These are phyloP conservation scores for Nakazawaea sp. DNA, from an alignment of 805 yeast species.

Conservation along the genomic window DNA sequence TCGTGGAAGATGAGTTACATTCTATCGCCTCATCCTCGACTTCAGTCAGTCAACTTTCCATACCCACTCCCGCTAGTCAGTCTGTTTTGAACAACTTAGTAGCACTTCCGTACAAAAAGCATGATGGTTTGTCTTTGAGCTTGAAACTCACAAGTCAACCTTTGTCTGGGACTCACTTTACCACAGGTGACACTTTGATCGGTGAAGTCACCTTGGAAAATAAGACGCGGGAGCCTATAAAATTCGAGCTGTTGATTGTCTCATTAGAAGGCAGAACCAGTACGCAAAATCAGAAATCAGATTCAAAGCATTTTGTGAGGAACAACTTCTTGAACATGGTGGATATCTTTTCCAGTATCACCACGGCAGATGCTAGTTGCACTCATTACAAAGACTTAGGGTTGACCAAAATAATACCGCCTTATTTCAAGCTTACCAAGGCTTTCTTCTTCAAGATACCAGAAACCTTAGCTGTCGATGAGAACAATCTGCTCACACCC, in stretches of 20 bases:
- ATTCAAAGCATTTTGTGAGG: background rate
- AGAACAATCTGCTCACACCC: background rate
- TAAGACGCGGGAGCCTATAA: background rate
- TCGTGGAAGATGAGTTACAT: no score
- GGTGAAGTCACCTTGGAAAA: background rate
- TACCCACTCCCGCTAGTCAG: no score
- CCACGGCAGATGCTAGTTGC: background rate
- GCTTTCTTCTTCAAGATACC: background rate
- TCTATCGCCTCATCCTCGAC: no score
- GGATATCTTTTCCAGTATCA: background rate
- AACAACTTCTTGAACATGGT: background rate
- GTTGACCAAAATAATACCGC: no score
- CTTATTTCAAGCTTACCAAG: background rate
- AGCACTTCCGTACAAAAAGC: no score
- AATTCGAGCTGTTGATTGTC: background rate
- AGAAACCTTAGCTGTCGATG: background rate
- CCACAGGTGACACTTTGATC: background rate
- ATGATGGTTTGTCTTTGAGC: background rate
- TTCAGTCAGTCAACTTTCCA: no score
- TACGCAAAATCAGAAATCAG: background rate
- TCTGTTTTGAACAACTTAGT: no score
- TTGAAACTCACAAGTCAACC: background rate
- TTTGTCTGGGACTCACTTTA: background rate
- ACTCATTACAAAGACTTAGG: no score
- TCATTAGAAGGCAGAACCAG: background rate